phyloP scores from a whole-genome alignment of 1,139 yeast genomes.

The Yamadazyma blattariae region DNA sequence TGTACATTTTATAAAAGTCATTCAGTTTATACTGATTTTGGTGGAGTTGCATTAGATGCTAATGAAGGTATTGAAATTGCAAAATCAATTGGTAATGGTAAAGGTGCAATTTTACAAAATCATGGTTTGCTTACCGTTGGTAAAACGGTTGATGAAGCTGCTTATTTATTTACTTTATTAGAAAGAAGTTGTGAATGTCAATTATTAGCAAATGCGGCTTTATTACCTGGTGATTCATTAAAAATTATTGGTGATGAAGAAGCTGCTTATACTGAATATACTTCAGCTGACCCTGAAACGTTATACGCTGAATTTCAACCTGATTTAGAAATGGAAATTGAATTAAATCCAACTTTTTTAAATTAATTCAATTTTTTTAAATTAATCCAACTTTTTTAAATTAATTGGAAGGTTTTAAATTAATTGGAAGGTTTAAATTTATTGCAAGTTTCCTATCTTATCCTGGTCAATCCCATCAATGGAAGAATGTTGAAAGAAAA shows the following conservation, averaged over 20 bases:
- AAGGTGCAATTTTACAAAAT: slow-evolving; percentile 67
- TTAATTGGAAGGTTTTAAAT: too few relatives aligned
- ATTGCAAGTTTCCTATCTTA: too few relatives aligned
- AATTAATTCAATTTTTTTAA: too few relatives aligned
- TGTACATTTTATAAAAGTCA: slow-evolving; percentile 67
- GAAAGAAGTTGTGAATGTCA: slow-evolving; percentile 75
- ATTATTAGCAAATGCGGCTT: slow-evolving; percentile 55
- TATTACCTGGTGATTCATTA: slow-evolving; percentile 29
- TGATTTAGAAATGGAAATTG: slow-evolving; percentile 35
- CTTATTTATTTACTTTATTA: slow-evolving; percentile 63
- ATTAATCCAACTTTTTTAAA: too few relatives aligned
- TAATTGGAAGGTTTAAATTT: too few relatives aligned
- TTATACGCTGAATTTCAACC: slow-evolving; percentile 75
- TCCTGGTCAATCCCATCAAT: too few relatives aligned
- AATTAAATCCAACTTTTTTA: slow-evolving; percentile 19
- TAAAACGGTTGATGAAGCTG: slow-evolving; percentile 78
- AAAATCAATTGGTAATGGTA: slow-evolving; percentile 59
- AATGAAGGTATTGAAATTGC: slow-evolving; percentile 72
- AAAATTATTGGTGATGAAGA: slow-evolving; percentile 56
- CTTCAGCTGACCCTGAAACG: slow-evolving; percentile 64
- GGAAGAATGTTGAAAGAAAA: too few relatives aligned
- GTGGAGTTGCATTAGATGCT: slow-evolving; percentile 77
- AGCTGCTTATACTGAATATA: slow-evolving; percentile 65
- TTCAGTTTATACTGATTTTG: slow-evolving; percentile 64
- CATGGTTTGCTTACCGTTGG: slow-evolving; percentile 83